These are phyloP conservation scores for Penicillium crystallinum DNA, from an alignment of 495 filamentous ascomycete genomes.

Conservation along the genomic window DNA sequence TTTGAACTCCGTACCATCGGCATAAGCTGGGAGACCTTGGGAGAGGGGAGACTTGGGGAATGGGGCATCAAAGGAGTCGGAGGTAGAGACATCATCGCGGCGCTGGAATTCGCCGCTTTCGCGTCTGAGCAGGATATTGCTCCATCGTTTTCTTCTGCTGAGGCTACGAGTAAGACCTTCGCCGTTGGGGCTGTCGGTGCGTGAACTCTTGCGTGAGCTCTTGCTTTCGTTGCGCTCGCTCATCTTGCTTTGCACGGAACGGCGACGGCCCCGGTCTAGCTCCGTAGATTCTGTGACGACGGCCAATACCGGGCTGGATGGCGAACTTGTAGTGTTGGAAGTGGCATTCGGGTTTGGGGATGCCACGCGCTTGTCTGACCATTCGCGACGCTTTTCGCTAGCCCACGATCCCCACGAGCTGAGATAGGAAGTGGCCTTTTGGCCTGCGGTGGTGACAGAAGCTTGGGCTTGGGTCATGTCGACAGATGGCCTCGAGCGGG, in stretches of 20 bases:
- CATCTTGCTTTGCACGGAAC: slow-evolving; percentile 28
- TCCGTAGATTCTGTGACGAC: slow-evolving; percentile 27
- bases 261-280: slow-evolving; percentile 30
- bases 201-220: no score
- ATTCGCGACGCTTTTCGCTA: slow-evolving; percentile 73
- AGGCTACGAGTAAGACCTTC: slow-evolving; percentile 31
- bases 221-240: slow-evolving; percentile 23
- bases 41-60: slow-evolving; percentile 39
- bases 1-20: background rate
- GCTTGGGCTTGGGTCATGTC: slow-evolving; percentile 65
- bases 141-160: slow-evolving; percentile 44
- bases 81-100: slow-evolving; percentile 12
- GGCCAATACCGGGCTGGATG: slow-evolving; percentile 27
- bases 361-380: slow-evolving; percentile 41
- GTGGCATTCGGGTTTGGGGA: slow-evolving; percentile 18
- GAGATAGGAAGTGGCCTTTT: slow-evolving; percentile 80
- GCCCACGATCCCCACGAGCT: slow-evolving; percentile 96
- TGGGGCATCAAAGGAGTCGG: slow-evolving; percentile 11
- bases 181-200: no score
- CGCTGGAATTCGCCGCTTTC: slow-evolving; percentile 36
- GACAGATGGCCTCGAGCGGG: slow-evolving; percentile 37
- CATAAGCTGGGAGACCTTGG: slow-evolving; percentile 23
- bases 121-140: slow-evolving; percentile 37
- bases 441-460: slow-evolving; percentile 58
- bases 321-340: slow-evolving; percentile 12